phyloP scores from a whole-genome alignment of 371 early-diverging fungal species.

The Lichtheimia corymbifera region DNA sequence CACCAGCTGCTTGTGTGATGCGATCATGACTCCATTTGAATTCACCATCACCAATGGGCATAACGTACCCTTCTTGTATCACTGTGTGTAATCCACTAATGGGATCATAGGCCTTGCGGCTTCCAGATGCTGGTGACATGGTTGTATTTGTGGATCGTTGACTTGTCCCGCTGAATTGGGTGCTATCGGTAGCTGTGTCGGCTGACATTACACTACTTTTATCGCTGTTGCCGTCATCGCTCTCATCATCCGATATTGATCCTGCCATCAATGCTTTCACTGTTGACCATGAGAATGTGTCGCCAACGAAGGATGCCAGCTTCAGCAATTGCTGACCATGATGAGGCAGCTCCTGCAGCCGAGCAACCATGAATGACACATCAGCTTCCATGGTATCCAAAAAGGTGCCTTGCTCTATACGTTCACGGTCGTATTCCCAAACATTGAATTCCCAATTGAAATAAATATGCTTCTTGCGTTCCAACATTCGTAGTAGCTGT shows the following conservation, averaged over 20 bases:
- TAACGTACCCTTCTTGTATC: constrained; percentile 46
- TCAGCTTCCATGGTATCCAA: constrained; percentile 27
- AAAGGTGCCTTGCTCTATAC: constrained; percentile 22
- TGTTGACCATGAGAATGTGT: constrained; percentile 44
- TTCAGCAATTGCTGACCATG: constrained; percentile 41
- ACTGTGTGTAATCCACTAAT: constrained; percentile 46
- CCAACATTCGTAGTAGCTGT: constrained; percentile 36
- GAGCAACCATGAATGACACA: constrained; percentile 32
- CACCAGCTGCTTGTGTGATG: constrained; percentile 50
- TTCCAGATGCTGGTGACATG: too few relatives aligned
- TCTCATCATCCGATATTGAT: constrained; percentile 19
- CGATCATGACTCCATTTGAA: constrained; percentile 51
- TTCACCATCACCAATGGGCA: constrained; percentile 42
- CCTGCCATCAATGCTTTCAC: constrained; percentile 36
- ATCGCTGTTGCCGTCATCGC: background rate
- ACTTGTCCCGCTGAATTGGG: background rate
- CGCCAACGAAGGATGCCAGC: constrained; percentile 47
- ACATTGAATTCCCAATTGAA: constrained; percentile 51
- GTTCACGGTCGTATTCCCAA: constrained; percentile 42
- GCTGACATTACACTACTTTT: background rate
- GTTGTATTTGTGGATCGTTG: too few relatives aligned
- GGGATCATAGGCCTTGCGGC: constrained; percentile 13
- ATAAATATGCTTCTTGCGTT: constrained; percentile 45
- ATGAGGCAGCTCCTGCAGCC: constrained; percentile 35
- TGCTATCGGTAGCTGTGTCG: background rate